phyloP scores from a whole-genome alignment of 2,329 filamentous ascomycete genomes.

The Fusarium continuum region DNA sequence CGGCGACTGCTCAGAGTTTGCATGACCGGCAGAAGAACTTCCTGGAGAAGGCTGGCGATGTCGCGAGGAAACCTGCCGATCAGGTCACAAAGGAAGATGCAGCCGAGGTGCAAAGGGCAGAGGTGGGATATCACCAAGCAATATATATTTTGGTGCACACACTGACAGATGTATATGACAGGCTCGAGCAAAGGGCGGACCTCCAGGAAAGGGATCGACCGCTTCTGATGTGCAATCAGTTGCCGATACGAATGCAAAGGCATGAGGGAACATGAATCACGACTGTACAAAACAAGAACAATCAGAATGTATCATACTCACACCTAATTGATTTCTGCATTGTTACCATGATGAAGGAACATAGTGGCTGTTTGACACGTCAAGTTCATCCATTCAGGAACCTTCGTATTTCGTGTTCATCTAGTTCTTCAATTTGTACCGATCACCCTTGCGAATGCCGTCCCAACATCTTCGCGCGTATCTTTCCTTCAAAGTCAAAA shows the following conservation, averaged over 20 bases:
- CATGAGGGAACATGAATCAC: background rate
- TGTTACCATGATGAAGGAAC: too few relatives aligned
- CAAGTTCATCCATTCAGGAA: background rate
- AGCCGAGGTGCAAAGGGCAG: constrained; percentile 22
- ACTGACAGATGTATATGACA: background rate
- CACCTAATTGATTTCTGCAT: background rate
- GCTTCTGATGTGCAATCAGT: constrained; percentile 17
- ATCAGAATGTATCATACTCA: background rate
- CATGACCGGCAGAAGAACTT: constrained; percentile 23
- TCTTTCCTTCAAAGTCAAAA: too few relatives aligned
- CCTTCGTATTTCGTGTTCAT: background rate
- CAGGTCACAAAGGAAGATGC: constrained; percentile 25
- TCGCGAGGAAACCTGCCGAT: constrained; percentile 7
- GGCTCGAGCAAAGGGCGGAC: constrained; percentile 13
- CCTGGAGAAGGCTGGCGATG: constrained; percentile 16
- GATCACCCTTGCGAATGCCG: too few relatives aligned
- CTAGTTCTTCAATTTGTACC: too few relatives aligned
- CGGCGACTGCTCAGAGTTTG: constrained; percentile 23
- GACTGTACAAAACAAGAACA: background rate
- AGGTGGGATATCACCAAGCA: background rate
- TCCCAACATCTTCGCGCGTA: too few relatives aligned
- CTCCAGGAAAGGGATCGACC: constrained; percentile 16
- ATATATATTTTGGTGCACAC: fast-evolving
- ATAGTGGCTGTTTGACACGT: too few relatives aligned
- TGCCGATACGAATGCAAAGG: constrained; percentile 10